Base-by-base conservation (phyloP, 768 basidiomycete species). In the Russula earlei region DNA sequence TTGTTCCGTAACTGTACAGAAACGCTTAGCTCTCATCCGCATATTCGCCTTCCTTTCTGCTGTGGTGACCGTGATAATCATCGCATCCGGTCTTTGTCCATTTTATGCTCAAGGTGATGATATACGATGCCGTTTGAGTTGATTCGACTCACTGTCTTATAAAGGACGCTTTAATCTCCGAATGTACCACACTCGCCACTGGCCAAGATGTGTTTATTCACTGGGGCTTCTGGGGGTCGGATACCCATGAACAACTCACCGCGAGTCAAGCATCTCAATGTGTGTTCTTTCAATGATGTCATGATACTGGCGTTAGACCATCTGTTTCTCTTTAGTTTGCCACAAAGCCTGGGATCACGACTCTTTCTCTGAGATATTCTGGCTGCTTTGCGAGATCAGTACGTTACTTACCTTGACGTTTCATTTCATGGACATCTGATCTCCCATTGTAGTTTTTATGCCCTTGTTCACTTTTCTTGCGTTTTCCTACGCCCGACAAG, bases 401-500 rank as follows among this genome's bases (percentile, higher is more conserved):
- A 67, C 60, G 83, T 67, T 1, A 8, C 19, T 24, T 38, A 17
- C 56, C 17, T 43, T 6, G 5, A 36, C 37, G 19, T 20, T 2
- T 19, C 24, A 12, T 17, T 33, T 31, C 27, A 6, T 50, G 20
- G 5, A 38, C 52, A 46, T 34, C 40, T 53, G 19, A 41, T 19
- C 19, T 37, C n/a, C 6, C 2, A 49, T 36, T 27, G 2, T 62
- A 87, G 83, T 81, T 46, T 63, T 86, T 45, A 74, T 77, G 42
- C 61, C 73, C 36, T 66, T 91, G 56, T 88, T 90, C 74, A 76
- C 79, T n/a, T 60, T 75, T 46, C 63, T 87, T 62, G 79, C 83
- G 2, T 85, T 85, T 66, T 74, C 77, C 14, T 93, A 83, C 72
- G 82, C 85, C 65, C 83, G 84, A 22, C 90, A 93, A 69, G 89